phyloP scores from a whole-genome alignment of 148 eudicot species.

The Fagopyrum esculentum region DNA sequence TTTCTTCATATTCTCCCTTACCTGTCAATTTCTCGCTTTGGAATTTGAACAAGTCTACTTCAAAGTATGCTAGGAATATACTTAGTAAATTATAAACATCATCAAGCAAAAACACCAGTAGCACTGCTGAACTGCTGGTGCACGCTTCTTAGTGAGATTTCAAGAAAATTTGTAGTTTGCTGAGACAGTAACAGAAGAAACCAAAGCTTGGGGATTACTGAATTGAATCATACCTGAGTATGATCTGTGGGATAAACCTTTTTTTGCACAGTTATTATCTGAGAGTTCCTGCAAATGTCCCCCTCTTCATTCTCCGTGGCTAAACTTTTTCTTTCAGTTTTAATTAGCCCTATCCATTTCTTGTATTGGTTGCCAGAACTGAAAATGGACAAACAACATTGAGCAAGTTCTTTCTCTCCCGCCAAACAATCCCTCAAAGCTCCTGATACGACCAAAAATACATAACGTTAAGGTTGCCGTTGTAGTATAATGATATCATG shows the following conservation, averaged over 20 bases:
- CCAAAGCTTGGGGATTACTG: neutral
- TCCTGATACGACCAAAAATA: slow-evolving; percentile 33
- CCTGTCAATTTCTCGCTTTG: neutral
- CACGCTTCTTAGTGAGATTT: neutral
- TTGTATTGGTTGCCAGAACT: slow-evolving; percentile 42
- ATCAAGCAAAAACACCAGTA: neutral
- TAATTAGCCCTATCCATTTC: slow-evolving; percentile 43
- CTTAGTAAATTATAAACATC: too few relatives aligned
- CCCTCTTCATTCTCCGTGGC: slow-evolving; percentile 13
- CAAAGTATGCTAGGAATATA: too few relatives aligned
- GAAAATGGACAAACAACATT: slow-evolving; percentile 45
- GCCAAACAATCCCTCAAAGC: slow-evolving; percentile 44
- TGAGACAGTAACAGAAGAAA: neutral
- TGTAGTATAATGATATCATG: neutral
- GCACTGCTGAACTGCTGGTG: neutral
- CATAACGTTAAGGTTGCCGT: neutral
- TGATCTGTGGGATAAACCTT: slow-evolving; percentile 42
- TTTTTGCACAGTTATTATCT: slow-evolving; percentile 17
- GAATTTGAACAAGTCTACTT: neutral
- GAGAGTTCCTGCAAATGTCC: slow-evolving; percentile 9
- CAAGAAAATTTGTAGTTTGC: neutral
- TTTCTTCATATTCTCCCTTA: neutral
- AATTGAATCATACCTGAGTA: slow-evolving; percentile 48
- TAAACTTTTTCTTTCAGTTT: neutral
- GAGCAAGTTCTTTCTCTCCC: slow-evolving; percentile 48